These are phyloP conservation scores for Annulohypoxylon truncatum DNA, from an alignment of 2,329 filamentous ascomycete species.

Conservation along the genomic window DNA sequence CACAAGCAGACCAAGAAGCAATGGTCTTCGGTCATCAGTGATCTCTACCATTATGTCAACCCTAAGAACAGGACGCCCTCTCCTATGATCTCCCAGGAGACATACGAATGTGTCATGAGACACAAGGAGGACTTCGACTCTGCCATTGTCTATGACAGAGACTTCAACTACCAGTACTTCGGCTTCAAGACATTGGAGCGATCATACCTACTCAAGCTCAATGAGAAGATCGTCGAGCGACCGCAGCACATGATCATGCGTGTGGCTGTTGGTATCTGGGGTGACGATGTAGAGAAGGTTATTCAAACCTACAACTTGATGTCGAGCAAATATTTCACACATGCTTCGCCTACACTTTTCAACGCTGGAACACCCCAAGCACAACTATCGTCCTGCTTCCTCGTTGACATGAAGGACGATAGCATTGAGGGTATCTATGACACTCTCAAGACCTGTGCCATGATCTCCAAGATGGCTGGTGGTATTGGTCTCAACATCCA, in stretches of 20 bases:
- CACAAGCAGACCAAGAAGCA: constrained; percentile 99
- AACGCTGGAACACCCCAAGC: constrained; percentile 95
- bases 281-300: constrained; percentile 91
- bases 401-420: constrained; percentile 99
- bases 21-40: constrained; percentile 93
- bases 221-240: constrained; percentile 95
- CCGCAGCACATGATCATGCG: constrained; percentile 99
- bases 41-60: constrained; percentile 96
- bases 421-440: constrained; percentile 99
- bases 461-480: constrained; percentile 99
- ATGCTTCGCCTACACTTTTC: constrained; percentile 97
- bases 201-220: constrained; percentile 94
- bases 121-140: constrained; percentile 98
- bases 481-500: constrained; percentile 97
- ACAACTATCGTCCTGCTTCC: constrained; percentile 97
- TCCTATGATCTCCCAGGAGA: constrained; percentile 94
- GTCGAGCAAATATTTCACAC: constrained; percentile 98
- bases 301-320: constrained; percentile 99
- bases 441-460: constrained; percentile 97
- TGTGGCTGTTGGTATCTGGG: constrained; percentile 96
- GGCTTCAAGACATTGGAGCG: constrained; percentile 99
- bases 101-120: constrained; percentile 93
- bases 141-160: constrained; percentile 97
- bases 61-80: constrained; percentile 85
- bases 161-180: constrained; percentile 99